phyloP scores from a whole-genome alignment of 2,329 filamentous ascomycete species.

The Aspergillus alliaceus region DNA sequence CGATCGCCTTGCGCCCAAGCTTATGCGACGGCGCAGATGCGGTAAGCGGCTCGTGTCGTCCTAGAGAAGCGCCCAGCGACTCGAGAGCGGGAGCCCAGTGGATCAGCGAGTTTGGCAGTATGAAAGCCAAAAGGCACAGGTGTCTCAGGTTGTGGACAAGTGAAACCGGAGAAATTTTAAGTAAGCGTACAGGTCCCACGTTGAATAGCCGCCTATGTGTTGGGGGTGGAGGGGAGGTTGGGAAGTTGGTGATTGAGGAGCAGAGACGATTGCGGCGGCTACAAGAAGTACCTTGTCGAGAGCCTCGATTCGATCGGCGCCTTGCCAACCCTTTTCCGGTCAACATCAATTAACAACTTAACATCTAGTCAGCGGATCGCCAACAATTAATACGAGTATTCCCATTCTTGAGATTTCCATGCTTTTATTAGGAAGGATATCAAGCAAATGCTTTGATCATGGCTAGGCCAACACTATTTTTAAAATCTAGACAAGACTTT shows the following conservation, averaged over 20 bases:
- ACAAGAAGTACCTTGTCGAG: slow-evolving; percentile 1
- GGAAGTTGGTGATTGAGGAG: background rate
- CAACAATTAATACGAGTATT: no score
- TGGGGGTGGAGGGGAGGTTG: slow-evolving; percentile 5
- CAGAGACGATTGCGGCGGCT: slow-evolving; percentile 6
- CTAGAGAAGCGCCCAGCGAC: background rate
- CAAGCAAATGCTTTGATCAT: no score
- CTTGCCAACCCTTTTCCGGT: background rate
- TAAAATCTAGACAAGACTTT: background rate
- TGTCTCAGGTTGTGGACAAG: background rate
- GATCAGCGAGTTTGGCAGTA: background rate
- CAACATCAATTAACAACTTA: background rate
- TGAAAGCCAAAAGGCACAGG: background rate
- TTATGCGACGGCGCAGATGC: slow-evolving; percentile 12
- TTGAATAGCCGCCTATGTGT: slow-evolving; percentile 12
- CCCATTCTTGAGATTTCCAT: no score
- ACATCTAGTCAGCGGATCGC: background rate
- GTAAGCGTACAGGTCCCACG: background rate
- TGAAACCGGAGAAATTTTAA: background rate
- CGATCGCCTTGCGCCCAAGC: slow-evolving; percentile 15
- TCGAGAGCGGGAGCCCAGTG: background rate
- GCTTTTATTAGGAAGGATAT: no score
- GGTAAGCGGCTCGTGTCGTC: slow-evolving; percentile 12
- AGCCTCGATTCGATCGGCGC: background rate
- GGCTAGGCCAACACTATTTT: background rate